phyloP scores from a whole-genome alignment of 1,284 basidiomycete species.

The Boletus sp. region DNA sequence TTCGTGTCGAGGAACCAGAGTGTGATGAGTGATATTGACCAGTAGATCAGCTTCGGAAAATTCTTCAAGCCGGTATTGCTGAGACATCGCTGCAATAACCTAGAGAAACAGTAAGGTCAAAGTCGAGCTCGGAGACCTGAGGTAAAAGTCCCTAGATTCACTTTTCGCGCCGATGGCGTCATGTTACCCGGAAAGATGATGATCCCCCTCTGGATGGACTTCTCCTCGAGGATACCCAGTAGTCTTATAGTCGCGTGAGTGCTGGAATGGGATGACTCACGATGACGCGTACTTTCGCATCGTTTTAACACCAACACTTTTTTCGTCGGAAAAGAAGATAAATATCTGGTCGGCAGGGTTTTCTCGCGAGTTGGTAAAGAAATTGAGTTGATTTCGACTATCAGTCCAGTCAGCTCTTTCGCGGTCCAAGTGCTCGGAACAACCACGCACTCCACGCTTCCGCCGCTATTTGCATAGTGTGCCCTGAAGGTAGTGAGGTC shows the following conservation, averaged over 20 bases:
- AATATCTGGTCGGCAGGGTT: slow-evolving; percentile 83
- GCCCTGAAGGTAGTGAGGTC: slow-evolving; percentile 71
- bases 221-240: slow-evolving; percentile 83
- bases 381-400: slow-evolving; percentile 85
- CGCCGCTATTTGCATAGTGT: slow-evolving; percentile 60
- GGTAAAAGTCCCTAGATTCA: slow-evolving; percentile 32
- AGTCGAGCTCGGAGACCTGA: slow-evolving; percentile 1
- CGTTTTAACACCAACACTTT: slow-evolving; percentile 89
- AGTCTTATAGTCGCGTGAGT: slow-evolving; percentile 51
- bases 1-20: slow-evolving; percentile 91
- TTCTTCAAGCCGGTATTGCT: slow-evolving; percentile 88
- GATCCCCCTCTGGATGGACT: slow-evolving; percentile 86
- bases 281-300: slow-evolving; percentile 82
- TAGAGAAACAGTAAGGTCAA: slow-evolving; percentile 30
- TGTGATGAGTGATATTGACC: slow-evolving; percentile 97
- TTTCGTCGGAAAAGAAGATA: slow-evolving; percentile 91
- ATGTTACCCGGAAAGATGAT: slow-evolving; percentile 96
- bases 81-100: slow-evolving; percentile 87
- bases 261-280: neutral
- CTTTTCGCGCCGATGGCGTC: slow-evolving; percentile 95
- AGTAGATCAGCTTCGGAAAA: slow-evolving; percentile 95
- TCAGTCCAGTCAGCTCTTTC: slow-evolving; percentile 13
- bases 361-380: slow-evolving; percentile 73
- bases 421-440: neutral
- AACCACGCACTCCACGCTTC: slow-evolving; percentile 56